phyloP scores from a whole-genome alignment of 2,329 filamentous ascomycete species.

The Harringtonia lauricola region DNA sequence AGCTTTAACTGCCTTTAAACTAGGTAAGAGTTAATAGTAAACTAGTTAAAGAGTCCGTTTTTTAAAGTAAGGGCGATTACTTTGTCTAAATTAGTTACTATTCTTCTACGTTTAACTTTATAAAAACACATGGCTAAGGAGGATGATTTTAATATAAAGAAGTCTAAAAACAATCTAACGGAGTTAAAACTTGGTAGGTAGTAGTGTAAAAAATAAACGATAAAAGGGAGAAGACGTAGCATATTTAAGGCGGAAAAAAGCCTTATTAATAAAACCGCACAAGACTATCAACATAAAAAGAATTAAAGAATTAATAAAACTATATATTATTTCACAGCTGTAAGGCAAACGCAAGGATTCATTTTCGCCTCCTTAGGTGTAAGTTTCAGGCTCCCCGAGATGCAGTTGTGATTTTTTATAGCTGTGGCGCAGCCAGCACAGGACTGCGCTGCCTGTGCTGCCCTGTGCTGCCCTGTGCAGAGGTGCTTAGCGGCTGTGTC shows the following conservation, averaged over 20 bases:
- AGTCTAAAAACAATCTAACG: neutral
- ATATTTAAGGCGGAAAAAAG: neutral
- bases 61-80: constrained; percentile 2
- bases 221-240: neutral
- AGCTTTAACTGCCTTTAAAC: constrained; percentile 2
- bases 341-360: too few relatives aligned
- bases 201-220: neutral
- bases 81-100: constrained; percentile 1
- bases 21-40: constrained; percentile 3
- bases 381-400: too few relatives aligned
- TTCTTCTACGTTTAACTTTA: neutral
- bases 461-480: too few relatives aligned
- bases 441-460: too few relatives aligned
- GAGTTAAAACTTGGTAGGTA: neutral
- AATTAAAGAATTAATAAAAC: too few relatives aligned
- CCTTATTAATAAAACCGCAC: neutral
- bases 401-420: too few relatives aligned
- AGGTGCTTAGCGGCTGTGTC: too few relatives aligned
- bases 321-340: too few relatives aligned
- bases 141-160: neutral
- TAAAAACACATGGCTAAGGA: neutral
- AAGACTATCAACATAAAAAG: neutral
- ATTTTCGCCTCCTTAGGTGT: too few relatives aligned
- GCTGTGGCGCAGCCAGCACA: too few relatives aligned
- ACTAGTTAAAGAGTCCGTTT: constrained; percentile 2